Percentiles rank a stretch among this genome's conserved stretches.
Conservation (phyloP, 2,329 filamentous ascomycete species). For the Hypoxylon sp. region DNA sequence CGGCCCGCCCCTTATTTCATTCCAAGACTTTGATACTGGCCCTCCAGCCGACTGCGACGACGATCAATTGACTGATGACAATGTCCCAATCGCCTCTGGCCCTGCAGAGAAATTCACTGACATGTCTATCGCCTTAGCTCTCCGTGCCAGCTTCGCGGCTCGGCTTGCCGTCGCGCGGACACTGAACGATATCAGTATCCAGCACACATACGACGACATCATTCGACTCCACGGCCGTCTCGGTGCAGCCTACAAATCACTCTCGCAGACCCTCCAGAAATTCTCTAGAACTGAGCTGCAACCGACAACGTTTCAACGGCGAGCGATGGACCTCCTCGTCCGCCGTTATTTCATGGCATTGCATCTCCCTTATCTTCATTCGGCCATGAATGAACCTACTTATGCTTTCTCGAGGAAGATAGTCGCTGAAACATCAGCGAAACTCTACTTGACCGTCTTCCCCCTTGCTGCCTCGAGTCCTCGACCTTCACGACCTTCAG, state of each 20-base stretch:
- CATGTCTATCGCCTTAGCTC: conserved; percentile 58
- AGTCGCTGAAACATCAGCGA: conserved; percentile 56
- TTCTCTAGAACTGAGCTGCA: conserved; percentile 26
- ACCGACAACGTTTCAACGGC: conserved; percentile 51
- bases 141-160: conserved; percentile 53
- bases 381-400: conserved; percentile 50
- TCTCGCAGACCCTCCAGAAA: conserved; percentile 48
- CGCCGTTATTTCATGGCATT: conserved; percentile 63
- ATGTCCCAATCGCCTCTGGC: conserved; percentile 28
- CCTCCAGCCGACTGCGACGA: conserved; percentile 62
- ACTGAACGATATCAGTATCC: conserved; percentile 53
- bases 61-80: conserved; percentile 54
- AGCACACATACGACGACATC: conserved; percentile 53
- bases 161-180: conserved; percentile 53
- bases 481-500: conserved; percentile 3
- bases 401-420: conserved; percentile 61
- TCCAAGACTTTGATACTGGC: conserved; percentile 58
- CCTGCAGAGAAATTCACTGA: conserved; percentile 51
- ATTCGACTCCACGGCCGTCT: conserved; percentile 55
- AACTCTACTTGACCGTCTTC: conserved; percentile 53
- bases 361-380: conserved; percentile 60
- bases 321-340: conserved; percentile 59
- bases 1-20: conserved; percentile 56
- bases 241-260: conserved; percentile 51
- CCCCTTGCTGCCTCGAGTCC: conserved; percentile 38